Evolutionary conservation across 2,329 filamentous ascomycete genomes (phyloP), one percentile per base, ranked within the genome.

Genomic region (Fusarium sp.): DNA sequence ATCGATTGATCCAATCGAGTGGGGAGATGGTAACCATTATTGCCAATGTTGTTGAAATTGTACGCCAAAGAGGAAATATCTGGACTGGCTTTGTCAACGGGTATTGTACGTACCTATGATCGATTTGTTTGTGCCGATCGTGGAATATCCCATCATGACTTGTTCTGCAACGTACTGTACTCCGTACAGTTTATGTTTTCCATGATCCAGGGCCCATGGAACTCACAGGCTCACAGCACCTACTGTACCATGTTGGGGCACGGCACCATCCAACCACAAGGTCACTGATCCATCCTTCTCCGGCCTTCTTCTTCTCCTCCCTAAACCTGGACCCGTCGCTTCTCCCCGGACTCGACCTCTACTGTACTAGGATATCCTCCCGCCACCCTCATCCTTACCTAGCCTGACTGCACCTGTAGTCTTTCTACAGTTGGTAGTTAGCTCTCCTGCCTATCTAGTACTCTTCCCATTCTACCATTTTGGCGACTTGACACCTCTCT

Each of bases 181-280:
- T 37, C 6, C 25, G 21, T 37, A 18, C 33, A 18, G 20, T 53
- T n/a, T 43, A 43, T 43, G 17, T 50, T n/a, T 37, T 35, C 39
- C 58, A 58, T 47, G 58, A 48, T 33, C n/a, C 54, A 52, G 37
- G 43, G 9, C 36, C 58, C 36, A 56, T 62, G 59, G 25, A 61
- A 56, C 27, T 45, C 20, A 53, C 39, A 54, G 27, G 25, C 25
- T 49, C 36, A 41, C 56, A 50, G 50, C 56, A 62, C 65, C 65
- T 69, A 69, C n/a, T n/a, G n/a, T n/a, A n/a, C 61, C 66, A 66
- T 66, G 51, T 66, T 68, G 51, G 61, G 59, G 61, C 56, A 57
- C 61, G 43, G 61, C 42, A 54, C 51, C 56, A 69, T 60, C 66
- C 66, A 66, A 66, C 55, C 29, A 31, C 29, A 55, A 68, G 56